Percentiles rank a stretch among this genome's conserved stretches.
These are phyloP conservation scores for Breynia disticha DNA, from an alignment of 441 rosid genomes.

Conservation along the genomic window DNA sequence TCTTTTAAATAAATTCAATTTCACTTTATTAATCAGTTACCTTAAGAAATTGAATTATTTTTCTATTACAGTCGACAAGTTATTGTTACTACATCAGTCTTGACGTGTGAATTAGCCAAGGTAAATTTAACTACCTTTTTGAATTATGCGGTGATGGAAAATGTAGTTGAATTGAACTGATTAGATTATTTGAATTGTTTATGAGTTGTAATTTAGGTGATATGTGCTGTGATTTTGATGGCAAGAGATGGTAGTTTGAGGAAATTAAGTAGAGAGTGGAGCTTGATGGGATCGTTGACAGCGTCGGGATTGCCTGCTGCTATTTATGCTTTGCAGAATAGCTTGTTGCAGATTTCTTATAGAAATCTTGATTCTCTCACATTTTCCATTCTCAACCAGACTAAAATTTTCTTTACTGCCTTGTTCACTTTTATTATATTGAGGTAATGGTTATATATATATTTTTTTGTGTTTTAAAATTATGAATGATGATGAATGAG, in stretches of 20 bases:
- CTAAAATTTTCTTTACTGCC: conserved; percentile 89
- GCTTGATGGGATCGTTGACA: conserved; percentile 70
- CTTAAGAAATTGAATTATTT: neutral
- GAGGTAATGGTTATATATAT: conserved; percentile 33
- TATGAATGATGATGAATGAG: no score
- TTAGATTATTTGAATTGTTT: no score
- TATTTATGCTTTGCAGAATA: conserved; percentile 87
- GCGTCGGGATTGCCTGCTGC: conserved; percentile 99
- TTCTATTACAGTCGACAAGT: conserved; percentile 50
- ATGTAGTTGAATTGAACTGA: no score
- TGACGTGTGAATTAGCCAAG: conserved; percentile 85
- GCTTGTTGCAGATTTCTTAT: conserved; percentile 97
- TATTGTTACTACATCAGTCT: conserved; percentile 81
- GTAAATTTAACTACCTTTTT: conserved; percentile 21
- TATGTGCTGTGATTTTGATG: conserved; percentile 77
- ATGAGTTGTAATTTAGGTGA: conserved; percentile 48
- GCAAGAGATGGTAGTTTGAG: conserved; percentile 66
- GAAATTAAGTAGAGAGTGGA: conserved; percentile 61
- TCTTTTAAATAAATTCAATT: no score
- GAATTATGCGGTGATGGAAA: neutral
- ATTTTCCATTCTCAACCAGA: conserved; percentile 90
- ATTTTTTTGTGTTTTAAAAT: no score
- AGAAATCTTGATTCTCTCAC: conserved; percentile 90
- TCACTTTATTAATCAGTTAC: no score
- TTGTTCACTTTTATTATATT: conserved; percentile 68